phyloP scores from a whole-genome alignment of 768 basidiomycete genomes.

The Rhodotorula taiwanensis region DNA sequence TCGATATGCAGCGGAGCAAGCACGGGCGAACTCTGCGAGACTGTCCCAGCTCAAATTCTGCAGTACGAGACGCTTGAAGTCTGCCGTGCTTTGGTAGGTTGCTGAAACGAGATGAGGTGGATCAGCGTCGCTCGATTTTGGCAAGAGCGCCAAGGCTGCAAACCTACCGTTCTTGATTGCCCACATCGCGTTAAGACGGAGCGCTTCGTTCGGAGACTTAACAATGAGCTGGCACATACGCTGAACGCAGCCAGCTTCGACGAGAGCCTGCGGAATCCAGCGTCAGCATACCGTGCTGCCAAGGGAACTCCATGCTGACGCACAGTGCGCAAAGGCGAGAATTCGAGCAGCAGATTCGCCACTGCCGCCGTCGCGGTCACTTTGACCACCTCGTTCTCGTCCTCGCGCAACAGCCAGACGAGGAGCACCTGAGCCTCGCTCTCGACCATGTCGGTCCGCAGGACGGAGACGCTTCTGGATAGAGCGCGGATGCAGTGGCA shows the following conservation, averaged over 20 bases:
- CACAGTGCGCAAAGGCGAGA: constrained; percentile 36
- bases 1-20: neutral
- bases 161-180: constrained; percentile 37
- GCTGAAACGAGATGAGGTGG: neutral
- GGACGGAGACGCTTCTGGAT: constrained; percentile 66
- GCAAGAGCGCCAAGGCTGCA: too few relatives aligned
- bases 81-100: constrained; percentile 24
- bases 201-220: neutral
- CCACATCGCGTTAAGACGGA: constrained; percentile 29
- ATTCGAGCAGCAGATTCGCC: constrained; percentile 38
- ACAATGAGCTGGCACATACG: constrained; percentile 22
- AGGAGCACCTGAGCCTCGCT: constrained; percentile 68
- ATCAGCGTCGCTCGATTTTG: too few relatives aligned
- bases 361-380: constrained; percentile 29
- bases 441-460: constrained; percentile 79
- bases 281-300: neutral
- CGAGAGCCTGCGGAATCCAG: constrained; percentile 1
- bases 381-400: constrained; percentile 36
- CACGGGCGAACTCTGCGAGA: constrained; percentile 25
- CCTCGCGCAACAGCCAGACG: constrained; percentile 53
- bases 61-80: constrained; percentile 30
- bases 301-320: neutral
- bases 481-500: constrained; percentile 79
- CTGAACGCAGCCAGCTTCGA: constrained; percentile 24
- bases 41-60: constrained; percentile 23